Evolutionary conservation across 352 stramenopile species (phyloP), one percentile per base, ranked within the genome.

Genomic region (Phytophthora boehmeriae): DNA sequence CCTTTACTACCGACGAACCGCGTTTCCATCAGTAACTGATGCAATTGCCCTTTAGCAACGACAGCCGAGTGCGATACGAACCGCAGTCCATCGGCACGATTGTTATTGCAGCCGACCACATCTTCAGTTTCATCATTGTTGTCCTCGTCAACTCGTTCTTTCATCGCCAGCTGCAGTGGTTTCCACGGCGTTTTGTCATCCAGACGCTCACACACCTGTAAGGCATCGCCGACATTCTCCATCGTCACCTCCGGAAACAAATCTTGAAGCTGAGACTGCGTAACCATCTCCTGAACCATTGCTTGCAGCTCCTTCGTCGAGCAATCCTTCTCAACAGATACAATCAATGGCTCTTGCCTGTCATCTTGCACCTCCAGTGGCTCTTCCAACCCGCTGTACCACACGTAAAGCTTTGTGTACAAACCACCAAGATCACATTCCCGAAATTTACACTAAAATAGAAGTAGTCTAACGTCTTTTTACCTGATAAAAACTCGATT

Each of bases 1-100:
- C 19, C 16, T 1, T 5, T 25, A 14, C 0, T 34, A 36, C 16
- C 46, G 19, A 58, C 30, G 39, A 77, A 87, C 5, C 52, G 75
- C 4, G 41, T 60, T 55, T 92, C 83, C 5, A 92, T 46, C 6
- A 92, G 72, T 42, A 92, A 51, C 11, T 83, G 53, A 30, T 66
- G 54, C 39, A 71, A 80, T 9, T 76, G 63, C 36, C 78, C 77
- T 16, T 68, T 60, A 39, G 59, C 67, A 17, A 54, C 39, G 13
- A 63, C 52, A 38, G 66, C 66, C 25, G 77, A 52, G 43, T 72
- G 65, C 11, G 54, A 38, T 43, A 74, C 73, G 1, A 93, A 41
- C 54, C 84, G 53, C 23, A 91, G 48, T n/a, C 70, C 71, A 8
- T 41, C 54, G 2, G 81, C 32, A 22, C 5, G 6, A 6, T 30